Evolutionary conservation across 2,329 filamentous ascomycete genomes (phyloP).

Genomic region (Hypoxylon sp.): DNA sequence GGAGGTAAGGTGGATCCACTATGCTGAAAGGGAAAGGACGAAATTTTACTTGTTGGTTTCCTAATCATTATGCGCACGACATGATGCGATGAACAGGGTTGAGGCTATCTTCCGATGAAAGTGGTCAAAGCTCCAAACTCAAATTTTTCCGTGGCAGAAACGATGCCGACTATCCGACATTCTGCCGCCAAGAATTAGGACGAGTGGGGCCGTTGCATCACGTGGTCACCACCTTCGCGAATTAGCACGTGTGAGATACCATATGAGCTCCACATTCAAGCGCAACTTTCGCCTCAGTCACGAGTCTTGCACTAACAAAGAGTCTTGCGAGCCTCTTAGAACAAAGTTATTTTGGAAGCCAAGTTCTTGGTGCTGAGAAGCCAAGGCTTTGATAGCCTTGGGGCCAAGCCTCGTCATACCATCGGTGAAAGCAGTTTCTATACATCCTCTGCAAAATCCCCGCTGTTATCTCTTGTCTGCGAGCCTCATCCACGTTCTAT

Average conservation of each 20-base stretch:
- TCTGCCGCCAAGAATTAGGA: constrained; percentile 32
- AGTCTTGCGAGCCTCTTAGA: constrained; percentile 21
- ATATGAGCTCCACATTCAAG: constrained; percentile 11
- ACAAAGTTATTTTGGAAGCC: constrained; percentile 24
- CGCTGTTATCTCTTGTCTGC: constrained; percentile 27
- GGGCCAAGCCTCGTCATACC: constrained; percentile 33
- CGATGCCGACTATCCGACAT: constrained; percentile 40
- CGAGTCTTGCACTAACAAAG: constrained; percentile 11
- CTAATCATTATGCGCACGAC: constrained; percentile 24
- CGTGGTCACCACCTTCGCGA: constrained; percentile 17
- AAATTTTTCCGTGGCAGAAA: not conserved
- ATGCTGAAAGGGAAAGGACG: constrained; percentile 7
- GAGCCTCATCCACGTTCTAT: constrained; percentile 39
- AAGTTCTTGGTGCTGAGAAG: constrained; percentile 43
- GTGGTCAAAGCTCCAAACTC: not conserved
- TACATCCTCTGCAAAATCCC: constrained; percentile 19
- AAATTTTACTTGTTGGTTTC: constrained; percentile 15
- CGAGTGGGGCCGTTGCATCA: constrained; percentile 25
- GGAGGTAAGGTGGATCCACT: constrained; percentile 13
- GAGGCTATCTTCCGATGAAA: constrained; percentile 5
- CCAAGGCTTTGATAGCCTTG: constrained; percentile 44
- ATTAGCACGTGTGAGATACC: constrained; percentile 24
- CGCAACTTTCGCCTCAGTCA: constrained; percentile 11
- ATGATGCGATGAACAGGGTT: constrained; percentile 19
- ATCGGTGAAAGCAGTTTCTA: constrained; percentile 14